Evolutionary conservation across 192 early-diverging fungal genomes (phyloP), one percentile per base, ranked within the genome.

Genomic region (Oehlia diaphana): DNA sequence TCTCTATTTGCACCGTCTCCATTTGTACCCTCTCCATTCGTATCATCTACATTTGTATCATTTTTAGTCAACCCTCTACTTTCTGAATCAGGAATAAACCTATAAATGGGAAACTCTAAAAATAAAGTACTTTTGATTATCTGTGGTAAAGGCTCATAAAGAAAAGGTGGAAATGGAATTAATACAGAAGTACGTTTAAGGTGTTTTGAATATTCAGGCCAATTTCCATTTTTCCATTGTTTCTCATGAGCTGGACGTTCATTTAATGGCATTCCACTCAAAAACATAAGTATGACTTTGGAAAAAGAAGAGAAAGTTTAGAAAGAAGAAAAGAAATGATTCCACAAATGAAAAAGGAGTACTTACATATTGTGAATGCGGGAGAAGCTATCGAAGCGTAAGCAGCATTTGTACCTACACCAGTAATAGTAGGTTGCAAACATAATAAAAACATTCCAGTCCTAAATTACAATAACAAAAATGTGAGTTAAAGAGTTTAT

Each of bases 381-480:
- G 79, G 79, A 39, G 70, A 73, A 13, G 33, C 14, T 31, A 80
- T 75, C 4, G 70, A 71, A 21, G 62, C 31, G 12, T 35, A 66
- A 2, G 79, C 16, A 5, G 61, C 33, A 28, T 73, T 73, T 10
- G 68, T 71, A 76, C 50, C 71, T 23, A 78, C 13, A 9, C 37
- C 75, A 3, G 75, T 13, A 26, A 65, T 39, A 14, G 73, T 80
- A 23, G 79, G 61, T 49, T 80, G 73, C 16, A 80, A 23, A 63
- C 71, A 74, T 53, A 80, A 53, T 33, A 80, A 42, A 75, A 80
- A 80, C 10, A 80, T 76, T 49, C 79, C 79, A 44, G 13, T 79
- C 79, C 79, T 66, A 63, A 76, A 64, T 23, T 16, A 62, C 9
- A 12, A 62, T 37, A 37, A 37, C 37, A 21, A 62, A 31, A 44